A percentile compares a stretch with the other conserved stretches of the same genome.
Evolutionary conservation across 345 rosid genomes (phyloP).

Genomic region (Eucalyptus erythrocorys): DNA sequence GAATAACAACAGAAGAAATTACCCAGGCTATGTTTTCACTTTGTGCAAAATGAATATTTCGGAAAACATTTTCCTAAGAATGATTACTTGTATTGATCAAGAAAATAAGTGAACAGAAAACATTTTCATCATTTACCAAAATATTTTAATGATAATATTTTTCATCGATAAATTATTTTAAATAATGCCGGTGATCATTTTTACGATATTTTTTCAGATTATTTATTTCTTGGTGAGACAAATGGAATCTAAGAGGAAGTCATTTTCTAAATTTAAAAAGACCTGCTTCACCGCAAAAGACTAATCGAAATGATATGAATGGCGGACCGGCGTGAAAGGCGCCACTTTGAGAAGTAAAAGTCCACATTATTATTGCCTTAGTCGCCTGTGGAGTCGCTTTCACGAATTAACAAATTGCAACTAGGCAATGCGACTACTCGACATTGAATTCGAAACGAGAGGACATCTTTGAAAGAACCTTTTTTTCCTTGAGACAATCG

Average conservation of each 20-base stretch:
- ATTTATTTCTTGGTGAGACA: neutral
- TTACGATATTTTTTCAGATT: accelerated
- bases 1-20: neutral
- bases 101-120: neutral
- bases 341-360: neutral
- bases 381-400: conserved; percentile 1
- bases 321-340: neutral
- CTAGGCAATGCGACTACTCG: conserved; percentile 23
- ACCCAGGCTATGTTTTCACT: neutral
- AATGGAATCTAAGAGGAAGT: neutral
- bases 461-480: neutral
- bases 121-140: neutral
- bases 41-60: accelerated
- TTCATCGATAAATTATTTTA: neutral
- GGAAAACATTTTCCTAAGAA: accelerated
- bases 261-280: neutral
- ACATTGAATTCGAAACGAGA: neutral
- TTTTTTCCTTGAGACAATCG: neutral
- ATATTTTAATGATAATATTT: neutral
- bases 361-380: neutral
- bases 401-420: neutral
- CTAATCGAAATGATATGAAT: neutral
- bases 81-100: accelerated
- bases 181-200: accelerated
- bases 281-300: neutral